Base-by-base conservation (phyloP, 805 yeast genomes). In the Cyberlindnera veronae region DNA sequence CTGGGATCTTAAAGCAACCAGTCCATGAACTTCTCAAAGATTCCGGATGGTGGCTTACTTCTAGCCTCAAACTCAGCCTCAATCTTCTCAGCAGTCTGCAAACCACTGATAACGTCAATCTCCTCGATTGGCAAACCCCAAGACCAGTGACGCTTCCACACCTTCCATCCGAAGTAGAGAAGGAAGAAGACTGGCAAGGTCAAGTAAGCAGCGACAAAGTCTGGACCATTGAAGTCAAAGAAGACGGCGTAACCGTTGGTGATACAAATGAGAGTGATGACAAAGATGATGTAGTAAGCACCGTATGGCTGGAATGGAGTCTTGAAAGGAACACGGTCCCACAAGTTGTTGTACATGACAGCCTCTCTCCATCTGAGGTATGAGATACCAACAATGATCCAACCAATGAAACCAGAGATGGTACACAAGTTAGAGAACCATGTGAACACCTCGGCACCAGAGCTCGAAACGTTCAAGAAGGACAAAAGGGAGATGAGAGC, bases 371-470 rank as follows among this genome's bases (percentile, higher is more conserved):
- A 85, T 53, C 77, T 72, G 41, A 85, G 64, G 64, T 79, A 86
- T 31, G 84, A 75, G 44, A 80, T 67, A 47, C 81, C 69, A 53
- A 84, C 80, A 41, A 84, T 73, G 33, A 80, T 67, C 90, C 91
- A 85, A 46, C 87, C 82, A 51, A 84, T 64, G 49, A 85, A 71
- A 48, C 91, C 91, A 39, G 84, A 77, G 49, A 84, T 79, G 31
- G 91, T 79, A 42, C 81, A 87, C 39, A 84, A 81, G 57, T 82
- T 85, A 43, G 84, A 85, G 55, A 86, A 81, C 64, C 84, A 83
- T 37, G 61, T 68, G 69, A 84, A 84, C 19, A 83, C 72, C 23
- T 72, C 71, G 15, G 77, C 66, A 6, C 89, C 68, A 14, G 72
- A 64, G 12, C 74, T 62, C 7, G 84, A 72, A 27, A 77, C 80